Conservation (phyloP, 106 monocot species). For the Dendrobium officinale region DNA sequence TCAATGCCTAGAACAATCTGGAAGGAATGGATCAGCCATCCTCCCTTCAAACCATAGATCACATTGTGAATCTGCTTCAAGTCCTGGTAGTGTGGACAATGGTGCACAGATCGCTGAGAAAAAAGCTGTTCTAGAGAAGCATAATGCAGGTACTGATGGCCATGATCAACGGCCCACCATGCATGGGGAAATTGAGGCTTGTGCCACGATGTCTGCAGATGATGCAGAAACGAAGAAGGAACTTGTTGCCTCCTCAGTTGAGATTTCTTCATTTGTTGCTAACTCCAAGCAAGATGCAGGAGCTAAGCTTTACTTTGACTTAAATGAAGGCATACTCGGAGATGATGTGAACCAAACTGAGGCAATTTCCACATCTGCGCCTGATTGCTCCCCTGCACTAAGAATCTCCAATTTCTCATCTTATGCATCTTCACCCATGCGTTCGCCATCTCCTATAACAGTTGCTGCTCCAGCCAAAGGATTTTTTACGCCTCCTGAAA, state of each 20-base stretch:
- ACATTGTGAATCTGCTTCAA: neutral
- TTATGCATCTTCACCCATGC: constrained; percentile 14
- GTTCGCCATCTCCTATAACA: constrained; percentile 29
- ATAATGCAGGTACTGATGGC: too few relatives aligned
- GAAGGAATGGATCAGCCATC: neutral
- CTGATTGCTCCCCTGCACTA: constrained; percentile 17
- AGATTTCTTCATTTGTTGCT: constrained; percentile 1
- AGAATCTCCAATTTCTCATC: constrained; percentile 17
- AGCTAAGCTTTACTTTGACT: constrained; percentile 47
- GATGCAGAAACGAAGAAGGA: constrained; percentile 13
- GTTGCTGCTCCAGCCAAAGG: constrained; percentile 74
- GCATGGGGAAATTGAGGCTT: constrained; percentile 6
- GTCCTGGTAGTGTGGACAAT: neutral
- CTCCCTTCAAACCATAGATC: constrained; percentile 7
- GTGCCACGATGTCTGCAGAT: constrained; percentile 2
- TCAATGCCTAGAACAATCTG: constrained; percentile 3
- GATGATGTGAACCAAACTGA: constrained; percentile 42
- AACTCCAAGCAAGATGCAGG: constrained; percentile 7
- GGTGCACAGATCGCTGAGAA: constrained; percentile 14
- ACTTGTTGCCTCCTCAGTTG: constrained; percentile 16
- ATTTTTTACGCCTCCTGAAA: constrained; percentile 63
- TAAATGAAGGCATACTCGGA: constrained; percentile 55
- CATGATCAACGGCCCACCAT: neutral
- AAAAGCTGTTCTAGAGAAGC: constrained; percentile 7
- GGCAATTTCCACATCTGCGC: constrained; percentile 5